These are phyloP conservation scores for Limonomyces culmigenus DNA, from an alignment of 1,284 basidiomycete genomes.

Conservation along the genomic window DNA sequence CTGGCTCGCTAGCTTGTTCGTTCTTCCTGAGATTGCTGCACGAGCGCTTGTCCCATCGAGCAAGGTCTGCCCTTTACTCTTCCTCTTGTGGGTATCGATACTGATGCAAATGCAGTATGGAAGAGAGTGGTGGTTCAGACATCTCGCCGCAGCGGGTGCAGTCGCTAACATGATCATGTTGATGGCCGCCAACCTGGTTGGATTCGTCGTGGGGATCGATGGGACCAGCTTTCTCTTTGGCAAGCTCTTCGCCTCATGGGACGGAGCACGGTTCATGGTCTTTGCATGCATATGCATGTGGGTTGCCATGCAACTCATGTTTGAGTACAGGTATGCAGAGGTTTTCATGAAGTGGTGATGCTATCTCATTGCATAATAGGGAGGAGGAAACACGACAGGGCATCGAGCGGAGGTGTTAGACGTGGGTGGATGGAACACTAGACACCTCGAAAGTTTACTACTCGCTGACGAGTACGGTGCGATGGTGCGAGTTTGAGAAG, in stretches of 20 bases:
- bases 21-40: constrained; percentile 73
- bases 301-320: constrained; percentile 83
- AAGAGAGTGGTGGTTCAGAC: constrained; percentile 63
- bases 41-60: constrained; percentile 39
- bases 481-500: too few relatives aligned
- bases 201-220: constrained; percentile 85
- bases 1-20: constrained; percentile 87
- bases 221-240: constrained; percentile 59
- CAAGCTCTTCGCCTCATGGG: constrained; percentile 46
- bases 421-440: too few relatives aligned
- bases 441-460: too few relatives aligned
- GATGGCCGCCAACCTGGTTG: constrained; percentile 89
- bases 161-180: constrained; percentile 81
- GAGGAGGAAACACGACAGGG: constrained; percentile 39
- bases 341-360: constrained; percentile 1
- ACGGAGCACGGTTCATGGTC: constrained; percentile 55
- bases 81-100: too few relatives aligned
- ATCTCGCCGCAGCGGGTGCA: constrained; percentile 71
- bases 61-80: constrained; percentile 31
- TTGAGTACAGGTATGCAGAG: constrained; percentile 65
- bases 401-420: constrained; percentile 37
- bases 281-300: constrained; percentile 56
- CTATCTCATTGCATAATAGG: constrained; percentile 10
- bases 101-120: neutral
- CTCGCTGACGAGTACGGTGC: too few relatives aligned